phyloP scores from a whole-genome alignment of 2,329 filamentous ascomycete genomes.

The Zymoseptoria passerinii region DNA sequence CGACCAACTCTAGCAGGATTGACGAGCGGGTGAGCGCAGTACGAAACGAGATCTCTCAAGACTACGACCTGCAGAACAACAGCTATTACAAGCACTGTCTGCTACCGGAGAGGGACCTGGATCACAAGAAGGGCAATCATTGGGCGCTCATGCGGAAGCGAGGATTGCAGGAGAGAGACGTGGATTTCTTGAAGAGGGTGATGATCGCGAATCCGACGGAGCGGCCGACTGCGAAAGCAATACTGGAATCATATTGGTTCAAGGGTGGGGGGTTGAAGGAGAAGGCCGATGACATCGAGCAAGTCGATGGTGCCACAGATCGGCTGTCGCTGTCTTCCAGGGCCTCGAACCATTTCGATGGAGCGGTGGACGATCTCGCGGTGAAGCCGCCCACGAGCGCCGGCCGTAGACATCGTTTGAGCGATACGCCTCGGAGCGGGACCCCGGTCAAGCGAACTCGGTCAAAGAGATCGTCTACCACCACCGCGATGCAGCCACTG shows the following conservation, averaged over 20 bases:
- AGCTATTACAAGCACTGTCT: conserved; percentile 18
- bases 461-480: not conserved
- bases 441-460: not conserved
- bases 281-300: not conserved
- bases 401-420: not conserved
- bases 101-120: conserved; percentile 12
- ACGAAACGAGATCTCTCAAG: conserved; percentile 17
- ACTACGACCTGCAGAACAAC: conserved; percentile 21
- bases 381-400: not conserved
- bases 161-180: conserved; percentile 18
- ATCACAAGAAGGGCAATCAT: conserved; percentile 13
- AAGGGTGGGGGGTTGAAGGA: not conserved
- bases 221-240: conserved; percentile 19
- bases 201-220: conserved; percentile 19
- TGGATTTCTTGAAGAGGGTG: conserved; percentile 21
- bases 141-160: conserved; percentile 18
- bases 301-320: not conserved
- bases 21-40: conserved; percentile 16
- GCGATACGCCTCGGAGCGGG: not conserved
- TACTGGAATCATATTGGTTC: conserved; percentile 16
- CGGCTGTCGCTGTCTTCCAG: not conserved
- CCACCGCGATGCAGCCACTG: not conserved
- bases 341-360: not conserved
- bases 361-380: not conserved
- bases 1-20: conserved; percentile 7